A percentile compares a stretch with the other conserved stretches of the same genome.
Evolutionary conservation across 768 basidiomycete species (phyloP).

Genomic region (Lentinula lateritia): DNA sequence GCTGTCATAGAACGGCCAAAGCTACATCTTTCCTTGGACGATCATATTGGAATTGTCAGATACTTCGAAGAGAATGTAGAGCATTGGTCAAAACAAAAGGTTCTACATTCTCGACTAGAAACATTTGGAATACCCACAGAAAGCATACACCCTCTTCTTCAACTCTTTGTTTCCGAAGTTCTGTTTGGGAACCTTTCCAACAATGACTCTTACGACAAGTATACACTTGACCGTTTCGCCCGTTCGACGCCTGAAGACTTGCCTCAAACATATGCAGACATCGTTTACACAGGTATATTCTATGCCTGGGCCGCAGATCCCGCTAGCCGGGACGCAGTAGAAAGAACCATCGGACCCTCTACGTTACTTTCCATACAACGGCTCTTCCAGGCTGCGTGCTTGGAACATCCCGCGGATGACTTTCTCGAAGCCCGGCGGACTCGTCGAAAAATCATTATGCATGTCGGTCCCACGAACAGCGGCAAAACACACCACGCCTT

Average conservation of each 20-base stretch:
- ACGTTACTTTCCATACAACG: conserved; percentile 34
- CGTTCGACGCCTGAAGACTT: conserved; percentile 23
- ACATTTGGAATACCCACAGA: conserved; percentile 41
- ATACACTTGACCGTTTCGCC: conserved; percentile 38
- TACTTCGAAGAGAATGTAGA: conserved; percentile 32
- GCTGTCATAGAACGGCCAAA: background rate
- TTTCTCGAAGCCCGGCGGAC: conserved; percentile 50
- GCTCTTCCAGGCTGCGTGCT: conserved; percentile 32
- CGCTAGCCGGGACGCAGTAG: conserved; percentile 17
- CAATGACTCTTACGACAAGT: conserved; percentile 23
- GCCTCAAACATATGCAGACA: conserved; percentile 30
- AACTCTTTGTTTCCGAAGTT: conserved; percentile 34
- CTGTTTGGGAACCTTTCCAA: conserved; percentile 25
- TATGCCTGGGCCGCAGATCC: conserved; percentile 49
- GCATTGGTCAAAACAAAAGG: conserved; percentile 29
- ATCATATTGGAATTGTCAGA: conserved; percentile 16
- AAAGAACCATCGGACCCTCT: conserved; percentile 18
- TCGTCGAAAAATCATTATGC: conserved; percentile 80
- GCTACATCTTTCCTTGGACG: conserved; percentile 1
- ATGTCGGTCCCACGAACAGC: conserved; percentile 96
- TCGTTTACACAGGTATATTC: conserved; percentile 47
- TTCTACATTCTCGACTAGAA: conserved; percentile 33
- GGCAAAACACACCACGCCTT: conserved; percentile 96
- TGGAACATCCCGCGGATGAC: conserved; percentile 42
- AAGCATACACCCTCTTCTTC: conserved; percentile 36